Evolutionary conservation across 257 asterid species (phyloP), one percentile per base, ranked within the genome.

Genomic region (Solanum pennellii): DNA sequence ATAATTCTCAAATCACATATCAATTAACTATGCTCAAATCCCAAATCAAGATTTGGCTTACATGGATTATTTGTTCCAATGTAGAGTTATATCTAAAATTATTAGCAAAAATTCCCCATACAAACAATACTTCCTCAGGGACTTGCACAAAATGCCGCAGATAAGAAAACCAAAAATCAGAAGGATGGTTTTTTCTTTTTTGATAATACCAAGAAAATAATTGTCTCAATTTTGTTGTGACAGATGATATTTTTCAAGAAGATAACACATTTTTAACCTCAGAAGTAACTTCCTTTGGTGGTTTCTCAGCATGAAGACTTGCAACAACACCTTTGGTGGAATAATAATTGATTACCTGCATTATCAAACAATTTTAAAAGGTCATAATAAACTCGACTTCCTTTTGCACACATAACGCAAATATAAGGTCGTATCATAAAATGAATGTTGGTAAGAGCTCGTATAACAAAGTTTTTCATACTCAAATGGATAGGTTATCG

Each of bases 271-370:
- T 93, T 91, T 89, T 90, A 76, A 95, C 95, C 92, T 94, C 98
- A 62, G 87, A 60, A 2, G 95, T 91, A 66, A 95, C 98, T 83
- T 91, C 94, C 80, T 92, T 92, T 15, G 95, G 97, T 39, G 93
- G 91, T 90, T 93, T 95, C 88, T 95, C 98, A 15, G 97, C 97
- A 4, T 93, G 95, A 82, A 95, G 96, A 90, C 91, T 92, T 4
- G 94, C 95, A 86, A 92, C 93, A 12, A 90, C 59, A 49, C 96
- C 95, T 91, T 92, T 94, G 87, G 86, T 93, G 37, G 83, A 89
- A 79, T 94, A 94, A 89, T 94, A 93, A 66, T 91, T 94, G 59
- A 94, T 90, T 12, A 94, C 97, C 98, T 95, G 94, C 75, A 88
- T 27, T 68, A 45, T 76, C 49, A 31, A 71, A 44, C 83, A 41